A percentile compares a stretch with the other conserved stretches of the same genome.
Evolutionary conservation across 2,329 filamentous ascomycete species (phyloP).

Genomic region (Penicillium sp.): DNA sequence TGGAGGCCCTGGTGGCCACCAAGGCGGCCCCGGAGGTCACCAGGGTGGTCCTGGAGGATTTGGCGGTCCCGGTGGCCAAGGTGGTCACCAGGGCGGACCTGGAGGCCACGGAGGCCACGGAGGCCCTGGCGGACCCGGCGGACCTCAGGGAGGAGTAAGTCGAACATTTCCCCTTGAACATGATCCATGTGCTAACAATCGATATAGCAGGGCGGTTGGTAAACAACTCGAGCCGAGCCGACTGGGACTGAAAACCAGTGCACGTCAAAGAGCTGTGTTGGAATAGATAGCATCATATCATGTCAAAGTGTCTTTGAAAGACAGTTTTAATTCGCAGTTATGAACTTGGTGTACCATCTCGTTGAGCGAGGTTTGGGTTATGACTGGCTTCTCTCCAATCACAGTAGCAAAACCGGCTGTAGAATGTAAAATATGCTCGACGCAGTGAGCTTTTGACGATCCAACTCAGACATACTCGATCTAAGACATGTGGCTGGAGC

Average conservation of each 20-base stretch:
- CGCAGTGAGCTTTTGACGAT: too few relatives aligned
- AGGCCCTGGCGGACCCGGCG: not conserved
- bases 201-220: not conserved
- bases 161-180: not conserved
- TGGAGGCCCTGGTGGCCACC: not conserved
- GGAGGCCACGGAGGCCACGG: not conserved
- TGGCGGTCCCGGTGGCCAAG: not conserved
- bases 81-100: not conserved
- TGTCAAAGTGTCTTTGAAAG: not conserved
- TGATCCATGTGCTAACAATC: not conserved
- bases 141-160: not conserved
- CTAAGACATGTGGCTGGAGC: too few relatives aligned
- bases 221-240: not conserved
- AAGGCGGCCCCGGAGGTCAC: not conserved
- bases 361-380: not conserved
- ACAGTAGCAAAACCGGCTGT: not conserved
- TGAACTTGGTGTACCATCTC: not conserved
- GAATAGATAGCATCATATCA: not conserved
- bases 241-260: too few relatives aligned
- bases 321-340: not conserved
- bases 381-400: not conserved
- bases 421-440: not conserved
- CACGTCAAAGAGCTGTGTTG: not conserved
- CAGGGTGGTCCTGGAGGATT: not conserved
- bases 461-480: too few relatives aligned